These are phyloP conservation scores for Neostapfia colusana DNA, from an alignment of 176 grass and related monocot species.

Conservation along the genomic window DNA sequence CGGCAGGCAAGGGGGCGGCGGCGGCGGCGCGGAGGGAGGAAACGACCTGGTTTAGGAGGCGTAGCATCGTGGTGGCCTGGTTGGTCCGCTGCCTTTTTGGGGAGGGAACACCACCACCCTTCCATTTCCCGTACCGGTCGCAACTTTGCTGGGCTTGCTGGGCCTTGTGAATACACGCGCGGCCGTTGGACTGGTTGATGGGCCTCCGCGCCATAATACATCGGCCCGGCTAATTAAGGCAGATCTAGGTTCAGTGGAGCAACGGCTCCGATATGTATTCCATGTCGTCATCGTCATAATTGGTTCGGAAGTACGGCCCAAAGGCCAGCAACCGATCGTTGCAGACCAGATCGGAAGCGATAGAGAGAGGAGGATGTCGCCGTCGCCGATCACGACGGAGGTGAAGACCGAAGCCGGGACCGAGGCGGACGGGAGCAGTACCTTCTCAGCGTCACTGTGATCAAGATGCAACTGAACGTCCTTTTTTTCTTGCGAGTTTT, in stretches of 20 bases:
- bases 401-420: conserved; percentile 15
- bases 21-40: background rate
- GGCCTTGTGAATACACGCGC: background rate
- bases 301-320: background rate
- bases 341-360: background rate
- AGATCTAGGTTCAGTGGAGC: background rate
- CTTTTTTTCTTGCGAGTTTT: too few species aligned
- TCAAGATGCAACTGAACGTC: background rate
- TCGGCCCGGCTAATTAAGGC: background rate
- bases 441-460: conserved; percentile 14
- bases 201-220: background rate
- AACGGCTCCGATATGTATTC: background rate
- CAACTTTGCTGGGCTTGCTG: background rate
- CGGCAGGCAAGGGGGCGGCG: background rate
- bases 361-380: background rate
- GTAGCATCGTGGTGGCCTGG: background rate
- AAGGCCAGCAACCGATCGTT: background rate
- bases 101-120: too few species aligned
- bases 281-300: background rate
- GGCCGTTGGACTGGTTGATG: background rate
- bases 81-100: background rate
- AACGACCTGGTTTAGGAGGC: background rate
- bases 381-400: background rate
- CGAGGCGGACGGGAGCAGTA: background rate
- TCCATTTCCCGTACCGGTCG: too few species aligned